Conservation (phyloP, 1,284 basidiomycete species). For the Trametes hirsuta region DNA sequence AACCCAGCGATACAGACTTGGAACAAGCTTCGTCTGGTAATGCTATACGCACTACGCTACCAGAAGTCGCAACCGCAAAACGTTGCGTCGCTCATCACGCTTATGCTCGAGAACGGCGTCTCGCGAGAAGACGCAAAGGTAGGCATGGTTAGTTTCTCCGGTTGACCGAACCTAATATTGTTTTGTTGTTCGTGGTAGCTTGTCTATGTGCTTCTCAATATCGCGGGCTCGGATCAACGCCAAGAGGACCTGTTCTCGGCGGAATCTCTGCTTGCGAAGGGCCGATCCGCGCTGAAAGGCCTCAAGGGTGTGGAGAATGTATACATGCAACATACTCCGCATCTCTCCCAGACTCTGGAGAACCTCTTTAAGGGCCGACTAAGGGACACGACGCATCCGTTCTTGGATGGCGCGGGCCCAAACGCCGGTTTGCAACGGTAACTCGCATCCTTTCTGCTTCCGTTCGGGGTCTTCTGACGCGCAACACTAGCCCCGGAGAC, state of each 20-base stretch:
- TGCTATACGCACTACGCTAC: constrained; percentile 93
- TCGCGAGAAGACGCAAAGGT: constrained; percentile 84
- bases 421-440: constrained; percentile 74
- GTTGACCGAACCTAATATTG: not conserved
- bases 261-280: constrained; percentile 93
- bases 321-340: constrained; percentile 97
- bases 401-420: constrained; percentile 71
- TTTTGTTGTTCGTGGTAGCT: constrained; percentile 52
- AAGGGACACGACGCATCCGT: constrained; percentile 90
- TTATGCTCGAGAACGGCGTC: constrained; percentile 83
- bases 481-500: constrained; percentile 78
- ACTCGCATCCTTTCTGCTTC: not conserved
- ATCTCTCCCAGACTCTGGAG: constrained; percentile 92
- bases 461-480: constrained; percentile 1
- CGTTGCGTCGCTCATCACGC: constrained; percentile 83
- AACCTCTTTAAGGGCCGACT: constrained; percentile 86
- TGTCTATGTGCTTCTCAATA: constrained; percentile 92
- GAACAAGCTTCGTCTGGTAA: constrained; percentile 92
- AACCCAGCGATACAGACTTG: constrained; percentile 70
- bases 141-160: constrained; percentile 27
- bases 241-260: constrained; percentile 98
- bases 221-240: constrained; percentile 93
- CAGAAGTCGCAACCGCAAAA: constrained; percentile 90
- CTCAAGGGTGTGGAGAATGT: constrained; percentile 99
- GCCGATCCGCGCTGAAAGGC: constrained; percentile 93